Evolutionary conservation across 345 rosid species (phyloP), one percentile per base, ranked within the genome.

Genomic region (Eucalyptus tenuipes): DNA sequence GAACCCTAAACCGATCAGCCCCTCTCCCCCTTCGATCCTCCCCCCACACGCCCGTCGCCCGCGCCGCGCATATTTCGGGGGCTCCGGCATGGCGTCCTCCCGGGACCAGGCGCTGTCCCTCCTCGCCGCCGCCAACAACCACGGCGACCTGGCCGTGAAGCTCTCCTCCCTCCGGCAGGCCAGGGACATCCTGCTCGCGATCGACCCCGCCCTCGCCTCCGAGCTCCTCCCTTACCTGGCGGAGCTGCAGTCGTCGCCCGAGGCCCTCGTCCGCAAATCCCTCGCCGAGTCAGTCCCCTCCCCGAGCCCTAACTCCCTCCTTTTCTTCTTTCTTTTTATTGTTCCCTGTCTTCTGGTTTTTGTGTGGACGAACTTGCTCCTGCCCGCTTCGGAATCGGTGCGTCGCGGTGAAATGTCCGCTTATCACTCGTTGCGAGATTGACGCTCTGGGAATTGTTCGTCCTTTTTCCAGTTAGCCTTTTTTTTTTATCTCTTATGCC

Each of bases 91-190:
- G 82, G 92, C 94, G 87, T 94, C 94, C 31, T 52, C 57, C 57
- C 92, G 94, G 89, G 95, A 94, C 86, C 98, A 94, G 88, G 96
- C 97, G 18, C 93, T 95, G 80, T 92, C 97, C 85, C 99, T 97
- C 89, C 96, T 96, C 88, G 91, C 95, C 85, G 98, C 98, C 17
- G 97, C 97, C 31, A 94, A 93, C 89, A 93, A 92, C 93, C 99
- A 96, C 66, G 92, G 95, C 88, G 98, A 95, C 93, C 93, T 97
- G 93, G 95, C 96, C 10, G 98, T 96, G 44, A 97, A 95, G 96
- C 95, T 97, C 49, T 96, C 99, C 45, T 97, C 99, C 82, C 92
- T 97, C 14, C 93, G 92, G 87, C 99, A 97, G 93, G 96, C 94
- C 89, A 97, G 91, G 87, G 97, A 94, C 90, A 92, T 97, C 48